Conservation (phyloP, 306 rosid genomes). For the Prunus campanulata region DNA sequence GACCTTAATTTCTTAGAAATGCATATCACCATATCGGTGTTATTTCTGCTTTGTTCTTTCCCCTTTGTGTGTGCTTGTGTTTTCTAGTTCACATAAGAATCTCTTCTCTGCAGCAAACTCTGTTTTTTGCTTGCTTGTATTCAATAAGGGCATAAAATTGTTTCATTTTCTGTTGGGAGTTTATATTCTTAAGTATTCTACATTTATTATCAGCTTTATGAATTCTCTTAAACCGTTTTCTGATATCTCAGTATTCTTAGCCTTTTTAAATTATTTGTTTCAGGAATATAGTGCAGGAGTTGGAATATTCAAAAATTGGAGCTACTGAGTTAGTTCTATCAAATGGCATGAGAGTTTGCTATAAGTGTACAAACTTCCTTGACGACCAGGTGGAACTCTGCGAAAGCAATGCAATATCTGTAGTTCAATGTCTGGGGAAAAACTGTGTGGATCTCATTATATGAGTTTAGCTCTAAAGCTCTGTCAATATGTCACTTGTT, state of each 20-base stretch:
- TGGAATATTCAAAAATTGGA: slow-evolving; percentile 76
- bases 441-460: not conserved
- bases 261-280: slow-evolving; percentile 18
- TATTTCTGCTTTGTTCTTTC: not conserved
- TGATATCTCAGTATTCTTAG: not conserved
- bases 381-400: slow-evolving; percentile 74
- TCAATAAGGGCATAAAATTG: not conserved
- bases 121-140: not conserved
- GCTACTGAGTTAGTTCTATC: slow-evolving; percentile 83
- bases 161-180: not conserved
- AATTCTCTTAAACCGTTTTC: not conserved
- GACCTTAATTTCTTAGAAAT: not conserved
- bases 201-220: not conserved
- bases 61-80: not conserved
- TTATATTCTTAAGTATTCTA: not conserved
- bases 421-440: not conserved
- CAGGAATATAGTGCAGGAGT: slow-evolving; percentile 68
- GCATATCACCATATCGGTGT: not conserved
- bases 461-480: not conserved
- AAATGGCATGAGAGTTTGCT: slow-evolving; percentile 93
- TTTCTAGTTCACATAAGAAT: not conserved
- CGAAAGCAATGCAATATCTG: slow-evolving; percentile 22
- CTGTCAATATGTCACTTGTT: not conserved
- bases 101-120: not conserved
- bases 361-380: slow-evolving; percentile 84